phyloP scores from a whole-genome alignment of 148 eudicot genomes.

The Euryodendron excelsum region DNA sequence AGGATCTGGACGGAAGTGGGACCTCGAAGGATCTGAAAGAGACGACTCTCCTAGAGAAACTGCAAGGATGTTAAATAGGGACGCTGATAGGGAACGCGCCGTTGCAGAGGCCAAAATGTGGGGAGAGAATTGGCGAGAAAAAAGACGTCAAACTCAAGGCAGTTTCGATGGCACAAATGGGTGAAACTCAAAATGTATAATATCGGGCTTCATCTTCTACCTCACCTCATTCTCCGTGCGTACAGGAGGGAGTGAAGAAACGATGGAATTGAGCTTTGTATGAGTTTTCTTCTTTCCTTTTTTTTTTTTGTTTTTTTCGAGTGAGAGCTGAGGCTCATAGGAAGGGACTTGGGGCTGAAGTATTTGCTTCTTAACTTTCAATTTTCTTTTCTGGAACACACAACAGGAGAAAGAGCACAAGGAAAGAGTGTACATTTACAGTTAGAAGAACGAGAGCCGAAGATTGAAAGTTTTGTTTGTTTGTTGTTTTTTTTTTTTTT shows the following conservation, averaged over 20 bases:
- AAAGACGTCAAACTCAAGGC: conserved; percentile 56
- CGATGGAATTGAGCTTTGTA: neutral
- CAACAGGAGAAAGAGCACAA: neutral
- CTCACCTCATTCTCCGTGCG: neutral
- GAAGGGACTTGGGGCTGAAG: neutral
- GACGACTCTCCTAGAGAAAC: conserved; percentile 75
- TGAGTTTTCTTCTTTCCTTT: no score
- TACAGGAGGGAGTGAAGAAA: neutral
- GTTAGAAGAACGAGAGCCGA: neutral
- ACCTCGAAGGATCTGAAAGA: conserved; percentile 64
- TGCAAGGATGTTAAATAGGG: conserved; percentile 53
- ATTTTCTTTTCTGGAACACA: neutral
- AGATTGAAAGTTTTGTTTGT: no score
- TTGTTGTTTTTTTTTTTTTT: no score
- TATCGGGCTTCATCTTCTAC: neutral
- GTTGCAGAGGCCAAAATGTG: conserved; percentile 94
- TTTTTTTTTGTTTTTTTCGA: neutral
- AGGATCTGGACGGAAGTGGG: conserved; percentile 66
- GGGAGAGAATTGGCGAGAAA: conserved; percentile 73
- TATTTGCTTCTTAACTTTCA: neutral
- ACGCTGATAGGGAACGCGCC: conserved; percentile 69
- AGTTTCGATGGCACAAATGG: conserved; percentile 41
- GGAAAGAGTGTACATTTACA: neutral
- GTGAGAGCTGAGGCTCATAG: conserved; percentile 13
- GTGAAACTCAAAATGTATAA: conserved; percentile 7